Evolutionary conservation across 2,329 filamentous ascomycete species (phyloP), one percentile per base, ranked within the genome.

Genomic region (Myriosclerotinia scirpicola): DNA sequence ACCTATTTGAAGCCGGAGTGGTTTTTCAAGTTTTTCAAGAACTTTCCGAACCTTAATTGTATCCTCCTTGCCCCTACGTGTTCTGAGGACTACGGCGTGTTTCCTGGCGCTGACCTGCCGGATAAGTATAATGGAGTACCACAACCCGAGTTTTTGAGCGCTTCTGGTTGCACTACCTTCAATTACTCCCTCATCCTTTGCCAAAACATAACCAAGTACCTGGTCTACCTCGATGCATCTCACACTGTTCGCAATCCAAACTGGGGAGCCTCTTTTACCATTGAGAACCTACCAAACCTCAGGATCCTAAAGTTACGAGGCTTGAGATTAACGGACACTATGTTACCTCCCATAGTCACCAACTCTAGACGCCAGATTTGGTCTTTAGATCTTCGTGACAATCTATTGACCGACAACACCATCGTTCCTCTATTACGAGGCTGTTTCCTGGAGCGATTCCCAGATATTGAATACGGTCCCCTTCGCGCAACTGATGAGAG

Each of bases 341-440:
- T 77, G 2, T 75, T 79, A 2, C 65, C 75, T 0, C 53, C 73
- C 3, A 69, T 81, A 52, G 71, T 83, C 72, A 69, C 73, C 67
- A 69, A 73, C 6, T 79, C 80, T 58, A 66, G 69, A 5, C 67
- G 67, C 14, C 80, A 78, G 38, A 74, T 88, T 14, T 88, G 85
- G 85, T 86, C 85, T 70, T 72, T 88, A 5, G 85, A 88, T 68
- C 60, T 88, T 0, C 78, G 79, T 48, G 64, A 79, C 7, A 89
- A 88, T 69, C 79, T 78, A 14, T 72, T 88, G 12, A 82, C 80
- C 0, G 85, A 87, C 70, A 70, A 48, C 2, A 70, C 77, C 4
- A 71, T 86, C 14, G 72, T 77, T 9, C 48, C 59, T 3, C 68
- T 74, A 7, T 54, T 73, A 7, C 69, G 71, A 22, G 80, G 77